Percentiles rank a stretch among this genome's conserved stretches.
These are phyloP conservation scores for Aphanomyces euteiches DNA, from an alignment of 352 stramenopile genomes.

Conservation along the genomic window DNA sequence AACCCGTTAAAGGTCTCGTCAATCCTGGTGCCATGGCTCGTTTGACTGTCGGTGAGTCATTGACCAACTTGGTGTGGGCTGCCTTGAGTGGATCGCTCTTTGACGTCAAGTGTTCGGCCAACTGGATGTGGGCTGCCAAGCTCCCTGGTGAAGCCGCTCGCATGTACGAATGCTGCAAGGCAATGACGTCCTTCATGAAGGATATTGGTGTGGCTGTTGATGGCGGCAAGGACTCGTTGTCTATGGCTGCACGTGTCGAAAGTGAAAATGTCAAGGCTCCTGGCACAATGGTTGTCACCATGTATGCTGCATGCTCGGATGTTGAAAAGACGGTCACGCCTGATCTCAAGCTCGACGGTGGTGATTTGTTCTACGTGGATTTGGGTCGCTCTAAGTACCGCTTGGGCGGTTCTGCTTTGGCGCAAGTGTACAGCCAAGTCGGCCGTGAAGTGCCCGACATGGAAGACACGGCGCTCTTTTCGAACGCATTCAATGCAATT, in stretches of 20 bases:
- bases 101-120: slow-evolving; percentile 98
- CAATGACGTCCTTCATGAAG: slow-evolving; percentile 94
- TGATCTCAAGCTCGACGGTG: slow-evolving; percentile 91
- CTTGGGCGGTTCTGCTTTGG: slow-evolving; percentile 94
- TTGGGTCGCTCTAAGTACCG: slow-evolving; percentile 86
- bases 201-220: slow-evolving; percentile 96
- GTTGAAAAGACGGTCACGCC: slow-evolving; percentile 96
- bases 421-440: slow-evolving; percentile 90
- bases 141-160: slow-evolving; percentile 96
- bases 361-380: slow-evolving; percentile 94
- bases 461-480: slow-evolving; percentile 90
- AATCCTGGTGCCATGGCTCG: slow-evolving; percentile 94
- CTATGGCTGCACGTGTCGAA: slow-evolving; percentile 95
- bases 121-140: slow-evolving; percentile 99
- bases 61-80: slow-evolving; percentile 99
- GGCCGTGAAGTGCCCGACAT: slow-evolving; percentile 88
- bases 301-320: slow-evolving; percentile 96
- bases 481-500: slow-evolving; percentile 92
- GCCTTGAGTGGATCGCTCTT: slow-evolving; percentile 85
- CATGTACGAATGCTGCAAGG: slow-evolving; percentile 98
- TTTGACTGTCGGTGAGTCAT: slow-evolving; percentile 95
- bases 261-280: slow-evolving; percentile 97
- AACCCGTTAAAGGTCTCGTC: slow-evolving; percentile 96
- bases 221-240: slow-evolving; percentile 99
- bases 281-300: slow-evolving; percentile 96